Conservation (phyloP, 2,329 filamentous ascomycete species). For the Cercospora brassicicola region DNA sequence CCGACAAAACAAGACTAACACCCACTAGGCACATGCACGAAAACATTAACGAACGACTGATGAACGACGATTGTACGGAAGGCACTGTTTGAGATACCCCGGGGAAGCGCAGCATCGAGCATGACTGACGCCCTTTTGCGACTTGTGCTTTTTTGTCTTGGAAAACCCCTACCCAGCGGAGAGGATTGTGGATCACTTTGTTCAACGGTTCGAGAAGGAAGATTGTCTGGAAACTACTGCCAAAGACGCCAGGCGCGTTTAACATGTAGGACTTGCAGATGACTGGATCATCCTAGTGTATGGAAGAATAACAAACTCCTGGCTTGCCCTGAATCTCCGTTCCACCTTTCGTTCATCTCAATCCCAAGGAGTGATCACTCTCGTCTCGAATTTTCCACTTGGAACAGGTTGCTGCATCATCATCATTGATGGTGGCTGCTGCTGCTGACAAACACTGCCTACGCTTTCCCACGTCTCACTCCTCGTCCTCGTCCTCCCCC, state of each 20-base stretch:
- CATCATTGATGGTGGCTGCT: not conserved
- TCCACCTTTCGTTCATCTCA: not conserved
- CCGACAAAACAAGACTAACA: not conserved
- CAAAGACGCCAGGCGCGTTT: not conserved
- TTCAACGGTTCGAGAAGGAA: not conserved
- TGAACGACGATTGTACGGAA: constrained; percentile 12
- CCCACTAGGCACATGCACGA: not conserved
- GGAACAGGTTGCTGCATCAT: not conserved
- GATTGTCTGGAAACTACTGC: constrained; percentile 7
- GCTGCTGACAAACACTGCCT: not conserved
- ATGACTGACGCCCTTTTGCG: constrained; percentile 8
- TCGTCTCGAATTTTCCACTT: constrained; percentile 7
- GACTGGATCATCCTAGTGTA: constrained; percentile 5
- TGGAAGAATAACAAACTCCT: not conserved
- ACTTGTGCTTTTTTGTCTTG: constrained; percentile 1
- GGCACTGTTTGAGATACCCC: constrained; percentile 15
- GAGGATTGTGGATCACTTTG: not conserved
- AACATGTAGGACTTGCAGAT: constrained; percentile 9
- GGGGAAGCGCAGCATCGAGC: constrained; percentile 2
- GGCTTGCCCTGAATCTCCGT: not conserved
- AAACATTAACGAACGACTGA: not conserved
- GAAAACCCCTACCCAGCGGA: not conserved
- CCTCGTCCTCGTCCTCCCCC: constrained; percentile 14
- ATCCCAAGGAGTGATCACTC: constrained; percentile 7
- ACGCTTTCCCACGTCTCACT: not conserved